A percentile compares a stretch with the other conserved stretches of the same genome.
Evolutionary conservation across 2,329 filamentous ascomycete species (phyloP).

Genomic region (Aspergillus felis): DNA sequence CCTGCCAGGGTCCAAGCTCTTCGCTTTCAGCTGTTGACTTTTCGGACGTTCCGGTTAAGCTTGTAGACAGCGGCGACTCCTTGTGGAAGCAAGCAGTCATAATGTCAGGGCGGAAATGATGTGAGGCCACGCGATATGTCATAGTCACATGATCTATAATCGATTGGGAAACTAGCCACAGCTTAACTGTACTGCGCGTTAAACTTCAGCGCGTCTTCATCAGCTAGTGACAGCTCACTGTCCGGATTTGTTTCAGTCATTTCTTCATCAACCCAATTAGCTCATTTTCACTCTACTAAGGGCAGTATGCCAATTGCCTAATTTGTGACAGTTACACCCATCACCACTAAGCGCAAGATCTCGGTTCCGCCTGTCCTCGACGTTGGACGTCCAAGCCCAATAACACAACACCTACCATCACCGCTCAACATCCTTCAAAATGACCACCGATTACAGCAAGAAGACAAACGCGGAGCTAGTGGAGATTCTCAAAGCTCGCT

Average conservation of each 20-base stretch:
- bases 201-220: neutral
- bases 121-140: neutral
- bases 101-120: neutral
- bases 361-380: neutral
- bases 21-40: constrained; percentile 14
- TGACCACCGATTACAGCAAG: constrained; percentile 46
- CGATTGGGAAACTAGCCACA: neutral
- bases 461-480: constrained; percentile 49
- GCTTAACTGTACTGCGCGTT: neutral
- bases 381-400: neutral
- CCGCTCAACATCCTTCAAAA: constrained; percentile 15
- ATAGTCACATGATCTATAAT: neutral
- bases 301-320: neutral
- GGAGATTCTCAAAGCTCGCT: constrained; percentile 48
- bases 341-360: neutral
- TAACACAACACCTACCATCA: neutral
- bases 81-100: neutral
- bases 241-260: neutral
- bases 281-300: neutral
- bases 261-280: neutral
- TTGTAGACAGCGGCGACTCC: neutral
- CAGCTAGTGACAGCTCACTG: neutral
- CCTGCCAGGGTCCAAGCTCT: neutral
- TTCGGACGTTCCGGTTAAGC: constrained; percentile 10
- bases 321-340: neutral